Conservation (phyloP, 1,139 yeast species). For the Taphrina betulina region DNA sequence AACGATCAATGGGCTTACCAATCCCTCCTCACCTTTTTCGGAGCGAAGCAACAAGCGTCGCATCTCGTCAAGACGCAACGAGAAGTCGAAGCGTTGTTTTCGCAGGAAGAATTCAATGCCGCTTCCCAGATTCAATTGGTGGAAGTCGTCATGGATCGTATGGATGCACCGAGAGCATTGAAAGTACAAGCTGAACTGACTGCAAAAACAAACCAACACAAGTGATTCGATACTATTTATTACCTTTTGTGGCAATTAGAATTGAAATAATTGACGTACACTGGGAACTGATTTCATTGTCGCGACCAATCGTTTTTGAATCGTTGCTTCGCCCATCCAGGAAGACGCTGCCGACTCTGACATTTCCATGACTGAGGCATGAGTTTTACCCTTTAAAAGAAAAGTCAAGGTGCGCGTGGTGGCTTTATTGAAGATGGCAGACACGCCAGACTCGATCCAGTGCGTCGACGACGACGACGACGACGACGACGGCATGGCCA, state of each 20-base stretch:
- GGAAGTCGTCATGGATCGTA: slow-evolving; percentile 58
- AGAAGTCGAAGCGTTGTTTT: slow-evolving; percentile 47
- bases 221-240: slow-evolving; percentile 5
- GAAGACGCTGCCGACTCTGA: background rate
- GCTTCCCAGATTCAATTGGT: slow-evolving; percentile 52
- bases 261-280: no score
- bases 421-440: no score
- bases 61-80: slow-evolving; percentile 44
- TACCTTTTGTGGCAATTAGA: background rate
- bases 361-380: background rate
- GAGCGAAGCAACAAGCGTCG: slow-evolving; percentile 50
- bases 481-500: no score
- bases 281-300: background rate
- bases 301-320: background rate
- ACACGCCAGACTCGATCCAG: no score
- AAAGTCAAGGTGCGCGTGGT: background rate
- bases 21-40: slow-evolving; percentile 62
- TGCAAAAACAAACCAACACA: slow-evolving; percentile 34
- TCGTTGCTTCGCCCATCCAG: background rate
- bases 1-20: slow-evolving; percentile 79
- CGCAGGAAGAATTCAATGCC: slow-evolving; percentile 44
- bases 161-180: slow-evolving; percentile 64
- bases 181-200: slow-evolving; percentile 39
- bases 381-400: background rate
- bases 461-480: no score